Evolutionary conservation across 179 eudicot species (phyloP), one percentile per base, ranked within the genome.

Genomic region (Pouteria campechiana): DNA sequence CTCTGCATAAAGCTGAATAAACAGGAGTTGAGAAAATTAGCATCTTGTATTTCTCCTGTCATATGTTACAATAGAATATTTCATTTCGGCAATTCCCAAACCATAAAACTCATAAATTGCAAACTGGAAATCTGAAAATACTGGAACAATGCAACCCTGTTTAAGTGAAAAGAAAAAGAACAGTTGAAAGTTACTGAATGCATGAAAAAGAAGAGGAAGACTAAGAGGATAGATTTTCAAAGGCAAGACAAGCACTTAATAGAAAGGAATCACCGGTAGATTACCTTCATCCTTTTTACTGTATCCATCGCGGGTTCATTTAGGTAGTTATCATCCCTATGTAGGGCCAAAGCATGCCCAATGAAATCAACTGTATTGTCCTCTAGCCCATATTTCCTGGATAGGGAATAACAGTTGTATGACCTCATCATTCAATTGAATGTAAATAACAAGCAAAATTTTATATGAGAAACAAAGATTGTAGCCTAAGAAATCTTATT

Each of bases 261-360:
- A 48, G 28, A 12, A 18, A 33, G 10, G 37, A 25, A n/a, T 1
- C 20, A 24, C 32, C 18, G 28, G 27, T n/a, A 51, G 39, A 24
- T 40, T 48, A 81, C 93, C 78, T 81, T 78, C 82, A 81, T 78
- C 57, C 79, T 81, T 58, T 78, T 74, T 53, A 81, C 93, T 8
- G 93, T 77, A 37, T 81, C 85, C 25, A 70, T 12, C 11, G 93
- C 93, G 54, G 93, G 87, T 68, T 78, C 83, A 23, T 62, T 37
- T 38, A 82, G 73, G 64, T 74, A 82, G 41, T 57, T 63, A 43
- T 82, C 93, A 64, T 82, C 87, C 57, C 83, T 72, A 57, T 78
- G 87, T 45, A 82, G 86, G 39, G 93, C 93, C 67, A 82, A n/a
- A 6, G 93, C 69, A 57, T 82, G 93, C 57, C 93, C 93, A 55